These are phyloP conservation scores for Xylaria acuta DNA, from an alignment of 495 filamentous ascomycete species.

Conservation along the genomic window DNA sequence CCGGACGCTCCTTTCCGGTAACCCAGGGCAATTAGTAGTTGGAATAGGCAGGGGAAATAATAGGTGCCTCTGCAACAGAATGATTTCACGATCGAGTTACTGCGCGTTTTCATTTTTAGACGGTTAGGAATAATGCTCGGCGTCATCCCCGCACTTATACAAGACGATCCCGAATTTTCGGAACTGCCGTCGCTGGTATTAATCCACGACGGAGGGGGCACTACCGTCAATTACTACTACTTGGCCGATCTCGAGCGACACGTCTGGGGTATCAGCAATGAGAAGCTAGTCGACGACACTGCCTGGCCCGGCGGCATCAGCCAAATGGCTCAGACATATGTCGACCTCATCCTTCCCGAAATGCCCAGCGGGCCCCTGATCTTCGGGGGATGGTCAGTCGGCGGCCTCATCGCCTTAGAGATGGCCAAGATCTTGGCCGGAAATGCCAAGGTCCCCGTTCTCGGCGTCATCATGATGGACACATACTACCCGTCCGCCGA, in stretches of 20 bases:
- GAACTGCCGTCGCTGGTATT: slow-evolving; percentile 43
- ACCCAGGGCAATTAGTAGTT: neutral
- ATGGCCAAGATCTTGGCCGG: slow-evolving; percentile 2
- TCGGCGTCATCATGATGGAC: slow-evolving; percentile 14
- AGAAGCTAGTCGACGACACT: slow-evolving; percentile 36
- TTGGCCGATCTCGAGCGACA: slow-evolving; percentile 41
- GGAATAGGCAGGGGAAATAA: neutral
- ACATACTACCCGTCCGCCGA: slow-evolving; percentile 12
- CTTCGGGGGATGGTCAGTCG: slow-evolving; percentile 12
- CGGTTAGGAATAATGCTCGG: neutral
- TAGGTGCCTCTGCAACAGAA: neutral
- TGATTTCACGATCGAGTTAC: neutral
- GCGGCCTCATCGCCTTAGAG: slow-evolving; percentile 16
- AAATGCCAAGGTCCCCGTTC: neutral
- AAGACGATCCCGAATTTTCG: slow-evolving; percentile 16
- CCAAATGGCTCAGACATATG: slow-evolving; percentile 46
- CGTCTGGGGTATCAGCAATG: slow-evolving; percentile 49
- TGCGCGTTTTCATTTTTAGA: neutral
- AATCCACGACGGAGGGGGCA: slow-evolving; percentile 54
- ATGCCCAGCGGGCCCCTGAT: slow-evolving; percentile 36
- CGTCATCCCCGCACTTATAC: slow-evolving; percentile 11
- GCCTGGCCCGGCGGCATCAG: slow-evolving; percentile 43
- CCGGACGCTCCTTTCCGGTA: neutral
- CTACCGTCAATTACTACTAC: slow-evolving; percentile 47
- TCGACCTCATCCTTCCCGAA: slow-evolving; percentile 34